phyloP scores from a whole-genome alignment of 192 early-diverging fungal genomes.

The Umbelopsis ramanniana region DNA sequence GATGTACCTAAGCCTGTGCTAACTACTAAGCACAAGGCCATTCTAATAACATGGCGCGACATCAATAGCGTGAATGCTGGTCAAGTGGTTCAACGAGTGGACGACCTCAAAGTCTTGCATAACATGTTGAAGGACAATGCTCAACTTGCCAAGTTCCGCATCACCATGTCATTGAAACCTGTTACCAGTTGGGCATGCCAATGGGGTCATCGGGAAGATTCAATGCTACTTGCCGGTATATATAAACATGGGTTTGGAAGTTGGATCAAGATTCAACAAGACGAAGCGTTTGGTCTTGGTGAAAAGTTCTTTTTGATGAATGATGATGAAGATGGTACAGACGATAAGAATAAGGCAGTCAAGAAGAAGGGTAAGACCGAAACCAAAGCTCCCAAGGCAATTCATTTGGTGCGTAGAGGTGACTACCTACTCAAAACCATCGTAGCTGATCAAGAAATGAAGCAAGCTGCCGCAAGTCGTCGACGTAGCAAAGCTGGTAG shows the following conservation, averaged over 20 bases:
- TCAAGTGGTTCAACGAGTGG: constrained; percentile 69
- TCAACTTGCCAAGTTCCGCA: constrained; percentile 72
- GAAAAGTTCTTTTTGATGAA: constrained; percentile 81
- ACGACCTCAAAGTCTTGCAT: constrained; percentile 70
- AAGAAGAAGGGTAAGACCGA: constrained; percentile 27
- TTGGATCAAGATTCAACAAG: constrained; percentile 85
- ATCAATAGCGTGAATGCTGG: constrained; percentile 86
- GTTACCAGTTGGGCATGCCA: constrained; percentile 79
- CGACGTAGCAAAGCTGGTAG: not conserved
- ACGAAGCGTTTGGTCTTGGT: constrained; percentile 71
- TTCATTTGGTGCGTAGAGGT: constrained; percentile 85
- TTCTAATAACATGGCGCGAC: constrained; percentile 63
- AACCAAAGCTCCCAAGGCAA: constrained; percentile 70
- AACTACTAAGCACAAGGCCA: constrained; percentile 70
- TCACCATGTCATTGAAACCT: constrained; percentile 74
- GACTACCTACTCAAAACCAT: constrained; percentile 86
- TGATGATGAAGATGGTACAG: constrained; percentile 46
- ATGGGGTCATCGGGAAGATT: constrained; percentile 90
- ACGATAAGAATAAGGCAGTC: constrained; percentile 44
- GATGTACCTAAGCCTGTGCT: constrained; percentile 7
- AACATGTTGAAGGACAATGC: constrained; percentile 56
- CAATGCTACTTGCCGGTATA: constrained; percentile 91
- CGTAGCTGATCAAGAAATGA: constrained; percentile 62
- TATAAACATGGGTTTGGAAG: constrained; percentile 91
- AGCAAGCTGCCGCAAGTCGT: constrained; percentile 31